Conservation (phyloP, 1,139 yeast species). For the Blastobotrys arbuscula region DNA sequence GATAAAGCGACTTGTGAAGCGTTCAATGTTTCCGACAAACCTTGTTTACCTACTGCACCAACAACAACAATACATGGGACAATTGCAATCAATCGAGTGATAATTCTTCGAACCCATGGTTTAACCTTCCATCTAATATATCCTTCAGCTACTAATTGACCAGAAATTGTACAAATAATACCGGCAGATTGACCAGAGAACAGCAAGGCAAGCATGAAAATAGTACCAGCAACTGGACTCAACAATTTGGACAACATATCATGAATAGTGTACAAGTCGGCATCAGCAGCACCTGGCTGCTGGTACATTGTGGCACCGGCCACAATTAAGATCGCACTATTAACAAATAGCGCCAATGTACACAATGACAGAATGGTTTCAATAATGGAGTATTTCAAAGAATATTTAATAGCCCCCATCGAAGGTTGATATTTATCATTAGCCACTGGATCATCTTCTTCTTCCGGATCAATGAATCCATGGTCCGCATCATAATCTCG, state of each 20-base stretch:
- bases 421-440: slow-evolving; percentile 57
- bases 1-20: slow-evolving; percentile 75
- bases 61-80: slow-evolving; percentile 60
- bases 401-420: slow-evolving; percentile 55
- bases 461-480: slow-evolving; percentile 24
- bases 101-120: slow-evolving; percentile 73
- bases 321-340: slow-evolving; percentile 68
- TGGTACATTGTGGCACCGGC: slow-evolving; percentile 65
- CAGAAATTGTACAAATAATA: slow-evolving; percentile 81
- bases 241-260: slow-evolving; percentile 49
- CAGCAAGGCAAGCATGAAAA: slow-evolving; percentile 69
- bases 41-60: slow-evolving; percentile 56
- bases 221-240: slow-evolving; percentile 69
- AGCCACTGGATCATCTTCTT: slow-evolving; percentile 32
- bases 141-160: slow-evolving; percentile 81
- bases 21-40: slow-evolving; percentile 59
- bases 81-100: slow-evolving; percentile 66
- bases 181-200: slow-evolving; percentile 82
- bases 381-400: slow-evolving; percentile 58
- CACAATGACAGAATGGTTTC: slow-evolving; percentile 64
- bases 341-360: slow-evolving; percentile 73
- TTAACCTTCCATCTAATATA: slow-evolving; percentile 67
- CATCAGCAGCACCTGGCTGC: slow-evolving; percentile 59
- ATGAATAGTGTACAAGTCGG: slow-evolving; percentile 70
- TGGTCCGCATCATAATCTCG: slow-evolving; percentile 48